Base-by-base conservation (phyloP, 2,329 filamentous ascomycete species). In the Fusarium anthophilum region DNA sequence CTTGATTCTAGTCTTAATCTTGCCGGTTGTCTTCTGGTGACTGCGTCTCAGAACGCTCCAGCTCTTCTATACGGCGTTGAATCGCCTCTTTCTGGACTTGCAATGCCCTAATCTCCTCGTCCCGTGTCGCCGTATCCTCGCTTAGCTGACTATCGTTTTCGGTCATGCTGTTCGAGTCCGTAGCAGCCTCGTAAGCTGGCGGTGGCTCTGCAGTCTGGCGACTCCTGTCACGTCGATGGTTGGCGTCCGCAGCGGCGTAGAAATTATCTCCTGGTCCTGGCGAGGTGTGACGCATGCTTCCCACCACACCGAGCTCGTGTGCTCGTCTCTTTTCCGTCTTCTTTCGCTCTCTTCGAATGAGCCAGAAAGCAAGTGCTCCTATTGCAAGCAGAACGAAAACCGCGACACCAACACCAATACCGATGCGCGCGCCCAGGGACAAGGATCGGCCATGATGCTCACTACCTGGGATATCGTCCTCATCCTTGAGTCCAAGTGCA, bases 71-170 rank as follows among this genome's bases (percentile, higher is more conserved):
- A 22, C 82, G 81, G 24, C 79, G 79, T 63, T 82, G 79, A 30
- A 83, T 82, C 20, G 76, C 77, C 17, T 76, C 80, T 57, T 83
- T 82, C 37, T 83, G 81, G n/a, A 78, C 79, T 26, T 77, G 76
- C 24, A 83, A 73, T 9, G 68, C 77, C 58, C 74, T 74, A 15
- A 82, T 82, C 58, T 83, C 79, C 13, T 81, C 79, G 10, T 76
- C 79, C n/a, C 78, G 69, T 17, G 66, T 73, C 18, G 72, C 60
- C 38, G 61, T 73, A 48, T 73, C 74, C 30, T 67, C 78, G 30
- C 64, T 78, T 32, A 78, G 55, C 28, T 68, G 75, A 37, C 69
- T 68, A 11, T 78, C 76, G 47, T 72, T 70, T 30, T 80, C 77
- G 10, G 60, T 66, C 35, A 70, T 65, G 41, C 74, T 77, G 53